Base-by-base conservation (phyloP, 1,139 yeast species). In the Nakaseomyces glabratus region DNA sequence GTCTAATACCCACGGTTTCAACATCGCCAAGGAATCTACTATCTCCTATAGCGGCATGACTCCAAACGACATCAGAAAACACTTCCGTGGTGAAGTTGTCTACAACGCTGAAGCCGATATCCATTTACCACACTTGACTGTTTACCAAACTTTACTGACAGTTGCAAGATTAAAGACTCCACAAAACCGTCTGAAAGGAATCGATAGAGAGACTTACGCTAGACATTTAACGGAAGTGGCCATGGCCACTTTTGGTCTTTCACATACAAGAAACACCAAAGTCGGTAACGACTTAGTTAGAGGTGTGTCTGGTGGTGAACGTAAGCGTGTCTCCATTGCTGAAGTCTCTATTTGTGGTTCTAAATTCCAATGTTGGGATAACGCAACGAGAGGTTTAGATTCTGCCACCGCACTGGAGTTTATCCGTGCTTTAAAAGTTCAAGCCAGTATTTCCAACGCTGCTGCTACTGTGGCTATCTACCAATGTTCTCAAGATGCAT, bases 321-420 rank as follows among this genome's bases (percentile, higher is more conserved):
- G 68, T 35, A 63, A 63, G 39, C 53, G 68, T 49, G 68, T 63
- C 4, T 60, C 65, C 6, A 60, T 62, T 36, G 68, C 69, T 13
- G 70, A 65, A 49, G 69, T 67, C 4, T 51, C 63, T 42, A 63
- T 66, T 20, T 62, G 67, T 38, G 55, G 63, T 25, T 68, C 64
- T 15, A 52, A 61, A 28, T 49, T 68, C 35, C 81, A 76, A 52
- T 75, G 82, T 57, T 78, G 82, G 76, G 86, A 78, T 60, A 78
- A 78, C 55, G 76, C 84, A 19, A 78, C 86, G 4, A 69, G 86
- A 58, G 86, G 86, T 51, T 64, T 78, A 40, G 86, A 78, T 56
- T 69, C 85, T 15, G 81, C 85, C 10, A 78, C 84, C 28, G 86
- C 86, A 4, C 62, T 80, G 40, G 93, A 82, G 58, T 82, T 81